Conservation (phyloP, 139 green algal genomes). For the Gonium pectorale region DNA sequence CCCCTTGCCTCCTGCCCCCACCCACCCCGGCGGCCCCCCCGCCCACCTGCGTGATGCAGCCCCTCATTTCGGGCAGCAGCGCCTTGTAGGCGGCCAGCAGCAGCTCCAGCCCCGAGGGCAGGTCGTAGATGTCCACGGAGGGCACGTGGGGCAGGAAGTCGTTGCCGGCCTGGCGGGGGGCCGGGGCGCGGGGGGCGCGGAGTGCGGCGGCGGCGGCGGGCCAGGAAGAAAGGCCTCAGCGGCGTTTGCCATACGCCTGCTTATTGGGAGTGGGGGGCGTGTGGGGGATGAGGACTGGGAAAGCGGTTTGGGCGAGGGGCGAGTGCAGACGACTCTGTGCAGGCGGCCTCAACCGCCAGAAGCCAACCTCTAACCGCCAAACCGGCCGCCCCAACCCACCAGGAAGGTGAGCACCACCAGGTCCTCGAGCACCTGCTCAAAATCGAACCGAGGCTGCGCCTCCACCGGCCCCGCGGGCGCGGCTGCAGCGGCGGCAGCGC, state of each 20-base stretch:
- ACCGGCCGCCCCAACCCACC: constrained; percentile 51
- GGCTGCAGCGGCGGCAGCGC: neutral
- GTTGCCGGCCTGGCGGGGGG: constrained; percentile 75
- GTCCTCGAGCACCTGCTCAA: constrained; percentile 91
- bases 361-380: neutral
- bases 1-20: neutral
- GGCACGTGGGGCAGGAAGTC: constrained; percentile 93
- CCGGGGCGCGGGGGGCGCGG: neutral
- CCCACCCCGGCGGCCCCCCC: neutral
- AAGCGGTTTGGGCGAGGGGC: no score
- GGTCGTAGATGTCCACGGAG: constrained; percentile 90
- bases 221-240: no score
- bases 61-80: constrained; percentile 67
- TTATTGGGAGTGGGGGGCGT: no score
- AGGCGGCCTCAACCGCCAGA: no score
- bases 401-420: constrained; percentile 93
- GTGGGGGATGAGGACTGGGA: no score
- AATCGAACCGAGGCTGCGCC: constrained; percentile 19
- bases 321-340: no score
- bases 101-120: constrained; percentile 80
- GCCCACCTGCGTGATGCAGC: constrained; percentile 66
- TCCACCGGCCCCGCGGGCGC: neutral
- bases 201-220: neutral
- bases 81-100: constrained; percentile 81
- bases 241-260: no score